Base-by-base conservation (phyloP, 2,329 filamentous ascomycete species). In the Neophaeococcomyces mojaviensis region DNA sequence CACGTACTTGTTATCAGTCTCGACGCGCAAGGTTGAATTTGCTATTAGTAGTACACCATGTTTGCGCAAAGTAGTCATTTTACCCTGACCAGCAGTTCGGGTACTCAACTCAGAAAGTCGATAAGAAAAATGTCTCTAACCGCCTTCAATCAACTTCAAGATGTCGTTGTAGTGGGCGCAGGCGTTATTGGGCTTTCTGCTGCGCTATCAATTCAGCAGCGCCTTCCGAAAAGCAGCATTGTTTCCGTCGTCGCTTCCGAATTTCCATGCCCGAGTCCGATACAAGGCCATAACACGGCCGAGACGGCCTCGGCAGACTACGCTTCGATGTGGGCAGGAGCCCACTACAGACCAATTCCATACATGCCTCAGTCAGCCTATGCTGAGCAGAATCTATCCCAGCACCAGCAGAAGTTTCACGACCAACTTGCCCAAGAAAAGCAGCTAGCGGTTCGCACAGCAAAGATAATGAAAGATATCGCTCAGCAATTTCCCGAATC, bases 271-370 rank as follows among this genome's bases (percentile, higher is more conserved):
- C 49, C 44, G 4, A 36, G 20, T 22, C 39, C 39, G 8, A 41
- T 20, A 26, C 7, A 35, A 30, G 10, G 8, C 26, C 20, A 18
- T 18, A 28, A 28, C 7, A 16, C 8, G 5, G 10, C 31, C n/a
- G 10, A 18, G 10, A 12, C n/a, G 8, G 61, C 63, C 6, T 69
- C 67, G 13, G 54, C 66, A 37, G 64, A 69, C 57, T 73, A 72
- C 54, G 62, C 70, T 33, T 70, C 68, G 2, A 65, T 66, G 24
- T 70, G 67, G 64, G 68, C 69, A 1, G 69, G 69, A 19, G 70
- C 68, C 1, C 70, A 73, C 55, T 71, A 69, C 50, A 65, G 70
- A 1, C 69, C 70, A 0, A 63, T 70, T 3, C 69, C 68, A 1
- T 64, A 39, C 7, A 62, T 6, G 55, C 59, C 18, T 60, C 61